Evolutionary conservation across 139 green algal genomes (phyloP).

Genomic region (Chlamydomonas sp.): DNA sequence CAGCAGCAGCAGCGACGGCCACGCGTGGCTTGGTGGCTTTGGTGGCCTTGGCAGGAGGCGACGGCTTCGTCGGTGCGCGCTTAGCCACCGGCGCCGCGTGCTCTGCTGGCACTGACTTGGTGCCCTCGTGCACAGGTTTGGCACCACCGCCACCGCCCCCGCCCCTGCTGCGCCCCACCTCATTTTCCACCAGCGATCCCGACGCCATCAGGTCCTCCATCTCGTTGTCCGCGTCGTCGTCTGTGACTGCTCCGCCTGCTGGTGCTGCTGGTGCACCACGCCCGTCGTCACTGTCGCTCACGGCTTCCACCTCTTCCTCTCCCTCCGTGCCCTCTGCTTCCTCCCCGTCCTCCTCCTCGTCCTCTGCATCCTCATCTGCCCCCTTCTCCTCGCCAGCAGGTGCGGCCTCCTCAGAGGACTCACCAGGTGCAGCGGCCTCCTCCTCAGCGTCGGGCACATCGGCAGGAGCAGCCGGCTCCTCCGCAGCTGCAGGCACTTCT

Average conservation of each 20-base stretch:
- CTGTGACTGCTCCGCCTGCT: background rate
- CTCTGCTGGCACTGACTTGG: background rate
- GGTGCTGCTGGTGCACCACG: background rate
- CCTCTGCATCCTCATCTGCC: no score
- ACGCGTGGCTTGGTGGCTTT: background rate
- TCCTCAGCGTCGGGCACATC: no score
- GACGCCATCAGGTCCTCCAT: constrained; percentile 1
- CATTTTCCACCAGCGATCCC: background rate
- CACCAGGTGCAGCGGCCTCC: no score
- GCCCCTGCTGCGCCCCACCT: background rate
- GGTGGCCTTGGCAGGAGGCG: no score
- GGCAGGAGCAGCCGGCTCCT: no score
- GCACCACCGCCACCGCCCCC: background rate
- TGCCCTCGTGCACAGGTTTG: background rate
- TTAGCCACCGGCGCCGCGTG: background rate
- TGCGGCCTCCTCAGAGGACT: no score
- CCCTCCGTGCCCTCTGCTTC: background rate
- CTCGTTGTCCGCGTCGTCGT: constrained; percentile 3
- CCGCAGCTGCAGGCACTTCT: no score
- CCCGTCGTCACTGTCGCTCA: background rate
- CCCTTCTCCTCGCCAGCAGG: no score
- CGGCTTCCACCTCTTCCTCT: background rate
- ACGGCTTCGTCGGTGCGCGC: no score
- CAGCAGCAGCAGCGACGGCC: background rate
- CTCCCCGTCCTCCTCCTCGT: background rate